Conservation (phyloP, 495 filamentous ascomycete genomes). For the Lasiosphaeria miniovina region DNA sequence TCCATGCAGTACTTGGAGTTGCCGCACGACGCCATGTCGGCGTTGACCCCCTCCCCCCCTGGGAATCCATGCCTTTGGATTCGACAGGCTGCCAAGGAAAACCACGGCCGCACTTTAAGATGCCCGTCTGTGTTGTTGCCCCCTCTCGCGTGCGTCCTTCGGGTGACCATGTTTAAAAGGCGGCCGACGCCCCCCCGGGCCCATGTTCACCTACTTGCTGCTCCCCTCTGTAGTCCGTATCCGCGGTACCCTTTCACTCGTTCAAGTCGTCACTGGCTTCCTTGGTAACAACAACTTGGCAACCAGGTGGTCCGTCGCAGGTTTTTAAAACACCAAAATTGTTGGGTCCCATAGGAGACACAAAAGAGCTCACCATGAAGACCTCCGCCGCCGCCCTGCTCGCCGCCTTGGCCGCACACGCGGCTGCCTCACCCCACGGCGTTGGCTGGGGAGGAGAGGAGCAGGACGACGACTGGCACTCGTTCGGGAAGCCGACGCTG, state of each 20-base stretch:
- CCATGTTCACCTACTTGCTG: not conserved
- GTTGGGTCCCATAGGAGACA: not conserved
- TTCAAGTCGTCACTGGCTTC: conserved; percentile 1
- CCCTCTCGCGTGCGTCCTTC: too few relatives aligned
- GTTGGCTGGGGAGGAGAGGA: not conserved
- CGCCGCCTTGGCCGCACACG: conserved; percentile 28
- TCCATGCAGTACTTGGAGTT: conserved; percentile 8
- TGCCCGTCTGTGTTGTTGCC: not conserved
- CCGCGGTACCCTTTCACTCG: conserved; percentile 1
- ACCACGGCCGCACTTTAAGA: conserved; percentile 1
- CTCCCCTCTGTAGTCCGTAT: not conserved
- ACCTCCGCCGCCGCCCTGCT: conserved; percentile 22
- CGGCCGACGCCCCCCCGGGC: conserved; percentile 1
- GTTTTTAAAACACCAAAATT: too few relatives aligned
- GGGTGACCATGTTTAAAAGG: conserved; percentile 10
- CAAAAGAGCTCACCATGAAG: conserved; percentile 25
- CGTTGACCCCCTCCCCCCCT: conserved; percentile 5
- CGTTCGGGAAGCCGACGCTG: not conserved
- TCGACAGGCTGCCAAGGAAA: not conserved
- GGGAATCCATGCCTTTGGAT: conserved; percentile 2
- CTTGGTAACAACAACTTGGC: not conserved
- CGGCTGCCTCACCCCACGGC: conserved; percentile 16
- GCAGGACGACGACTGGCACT: conserved; percentile 14
- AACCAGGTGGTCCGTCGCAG: not conserved
- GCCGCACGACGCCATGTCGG: conserved; percentile 10